These are phyloP conservation scores for Thelephora ganbajun DNA, from an alignment of 768 basidiomycete species.

Conservation along the genomic window DNA sequence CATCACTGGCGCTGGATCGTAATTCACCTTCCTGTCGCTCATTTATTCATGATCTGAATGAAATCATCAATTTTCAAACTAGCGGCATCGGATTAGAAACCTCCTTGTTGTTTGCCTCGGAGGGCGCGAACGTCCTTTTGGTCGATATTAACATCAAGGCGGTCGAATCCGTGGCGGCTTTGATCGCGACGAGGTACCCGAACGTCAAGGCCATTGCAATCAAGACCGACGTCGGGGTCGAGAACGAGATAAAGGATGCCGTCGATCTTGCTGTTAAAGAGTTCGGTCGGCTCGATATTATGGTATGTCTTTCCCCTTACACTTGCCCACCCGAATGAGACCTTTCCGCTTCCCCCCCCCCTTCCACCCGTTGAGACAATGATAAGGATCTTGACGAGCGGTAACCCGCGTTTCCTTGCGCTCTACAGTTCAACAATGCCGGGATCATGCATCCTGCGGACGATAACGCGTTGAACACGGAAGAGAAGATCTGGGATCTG, in stretches of 20 bases:
- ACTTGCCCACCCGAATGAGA: not conserved
- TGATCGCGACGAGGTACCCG: conserved; percentile 54
- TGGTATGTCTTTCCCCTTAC: conserved; percentile 38
- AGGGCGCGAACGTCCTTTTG: conserved; percentile 84
- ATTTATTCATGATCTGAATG: conserved; percentile 30
- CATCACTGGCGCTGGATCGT: conserved; percentile 42
- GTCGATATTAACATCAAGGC: conserved; percentile 76
- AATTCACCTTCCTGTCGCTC: conserved; percentile 10
- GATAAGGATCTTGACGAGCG: too few species aligned
- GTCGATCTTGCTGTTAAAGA: conserved; percentile 69
- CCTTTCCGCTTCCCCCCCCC: not conserved
- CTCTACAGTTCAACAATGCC: conserved; percentile 82
- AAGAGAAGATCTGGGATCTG: conserved; percentile 92
- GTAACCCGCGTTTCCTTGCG: not conserved
- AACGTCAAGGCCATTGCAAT: conserved; percentile 54
- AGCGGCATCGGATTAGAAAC: conserved; percentile 97
- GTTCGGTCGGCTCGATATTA: conserved; percentile 90
- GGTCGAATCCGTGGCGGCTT: conserved; percentile 49
- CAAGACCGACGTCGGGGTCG: conserved; percentile 82
- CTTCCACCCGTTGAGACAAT: not conserved
- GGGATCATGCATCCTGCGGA: conserved; percentile 98
- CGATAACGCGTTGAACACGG: conserved; percentile 91
- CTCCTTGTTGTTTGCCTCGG: conserved; percentile 85
- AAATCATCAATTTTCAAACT: too few species aligned
- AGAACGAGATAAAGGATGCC: conserved; percentile 69